A percentile compares a stretch with the other conserved stretches of the same genome.
Conservation (phyloP, 352 stramenopile species). For the Phytophthora aleatoria region DNA sequence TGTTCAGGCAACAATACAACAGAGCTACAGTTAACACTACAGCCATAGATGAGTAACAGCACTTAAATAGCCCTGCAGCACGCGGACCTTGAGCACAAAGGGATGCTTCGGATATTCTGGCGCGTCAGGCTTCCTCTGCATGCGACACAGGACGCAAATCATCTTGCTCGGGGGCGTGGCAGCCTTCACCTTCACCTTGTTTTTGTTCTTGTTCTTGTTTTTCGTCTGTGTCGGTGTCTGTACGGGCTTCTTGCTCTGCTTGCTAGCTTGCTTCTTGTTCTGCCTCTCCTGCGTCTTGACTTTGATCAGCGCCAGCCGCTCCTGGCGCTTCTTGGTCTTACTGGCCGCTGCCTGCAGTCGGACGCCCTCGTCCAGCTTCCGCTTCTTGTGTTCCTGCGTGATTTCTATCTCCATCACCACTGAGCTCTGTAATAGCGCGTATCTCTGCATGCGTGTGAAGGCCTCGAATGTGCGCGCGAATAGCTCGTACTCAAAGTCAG, state of each 20-base stretch:
- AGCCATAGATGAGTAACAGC: neutral
- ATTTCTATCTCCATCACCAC: slow-evolving; percentile 66
- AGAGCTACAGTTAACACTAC: neutral
- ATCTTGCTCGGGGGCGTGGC: slow-evolving; percentile 28
- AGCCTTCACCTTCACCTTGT: slow-evolving; percentile 11
- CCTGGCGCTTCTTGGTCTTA: slow-evolving; percentile 24
- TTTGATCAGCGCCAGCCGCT: slow-evolving; percentile 13
- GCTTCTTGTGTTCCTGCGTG: slow-evolving; percentile 31
- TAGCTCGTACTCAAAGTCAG: slow-evolving; percentile 55
- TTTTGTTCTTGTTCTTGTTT: slow-evolving; percentile 7
- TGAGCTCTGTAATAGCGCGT: slow-evolving; percentile 54
- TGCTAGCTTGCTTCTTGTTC: slow-evolving; percentile 9
- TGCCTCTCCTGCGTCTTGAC: slow-evolving; percentile 11
- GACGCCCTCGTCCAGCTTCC: slow-evolving; percentile 16
- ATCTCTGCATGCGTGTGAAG: slow-evolving; percentile 45
- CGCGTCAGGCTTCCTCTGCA: slow-evolving; percentile 28
- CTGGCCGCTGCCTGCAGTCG: slow-evolving; percentile 13
- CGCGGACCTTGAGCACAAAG: slow-evolving; percentile 72
- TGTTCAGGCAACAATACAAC: slow-evolving; percentile 19
- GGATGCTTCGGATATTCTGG: slow-evolving; percentile 59
- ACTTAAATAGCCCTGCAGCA: neutral
- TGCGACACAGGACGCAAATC: slow-evolving; percentile 56
- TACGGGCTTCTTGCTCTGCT: slow-evolving; percentile 5
- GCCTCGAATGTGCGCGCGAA: slow-evolving; percentile 48
- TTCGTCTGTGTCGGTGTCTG: slow-evolving; percentile 3